Base-by-base conservation (phyloP, 306 rosid species). In the Quercus wislizeni region DNA sequence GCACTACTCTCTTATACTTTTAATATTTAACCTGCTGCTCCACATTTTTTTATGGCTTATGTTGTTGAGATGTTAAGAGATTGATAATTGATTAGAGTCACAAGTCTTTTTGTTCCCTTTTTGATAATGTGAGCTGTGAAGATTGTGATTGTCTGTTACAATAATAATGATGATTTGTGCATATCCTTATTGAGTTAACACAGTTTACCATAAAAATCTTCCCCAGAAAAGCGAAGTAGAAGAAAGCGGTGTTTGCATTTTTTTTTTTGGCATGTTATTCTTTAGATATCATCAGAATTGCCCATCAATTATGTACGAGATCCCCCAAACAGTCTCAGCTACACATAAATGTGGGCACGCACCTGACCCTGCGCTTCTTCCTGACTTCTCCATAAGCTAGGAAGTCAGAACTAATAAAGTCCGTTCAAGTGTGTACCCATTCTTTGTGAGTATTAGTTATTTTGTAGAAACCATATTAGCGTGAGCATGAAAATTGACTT, bases 1-100 rank as follows among this genome's bases (percentile, higher is more conserved):
- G 51, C 41, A 56, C 79, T 78, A 30, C 74, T 72, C 75, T 49
- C 55, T 81, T 77, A 49, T 74, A 35, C 74, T 56, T 55, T 61
- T 33, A 63, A 10, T 77, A 57, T 61, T 56, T 25, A 23, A 80
- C 19, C 58, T 46, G 67, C 17, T 38, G 30, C 55, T 55, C 21
- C 74, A 12, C 41, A 52, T 69, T 69, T 56, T 76, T 49, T 49
- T 11, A 49, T 49, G 54, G 54, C 54, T 49, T 12, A 49, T 59
- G 25, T 51, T 78, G 64, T 41, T 69, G 27, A 64, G 72, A 28
- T 55, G 70, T 41, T 78, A 8, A 27, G 62, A 49, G 54, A 49
- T 49, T 12, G 17, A 49, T 49, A 10, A 73, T 30, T 74, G 5
- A 52, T 52, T 56, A 14, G 6, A 63, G 69, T 55, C 59, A 35